phyloP scores from a whole-genome alignment of 129 eudicot species.

The Tagetes patula region DNA sequence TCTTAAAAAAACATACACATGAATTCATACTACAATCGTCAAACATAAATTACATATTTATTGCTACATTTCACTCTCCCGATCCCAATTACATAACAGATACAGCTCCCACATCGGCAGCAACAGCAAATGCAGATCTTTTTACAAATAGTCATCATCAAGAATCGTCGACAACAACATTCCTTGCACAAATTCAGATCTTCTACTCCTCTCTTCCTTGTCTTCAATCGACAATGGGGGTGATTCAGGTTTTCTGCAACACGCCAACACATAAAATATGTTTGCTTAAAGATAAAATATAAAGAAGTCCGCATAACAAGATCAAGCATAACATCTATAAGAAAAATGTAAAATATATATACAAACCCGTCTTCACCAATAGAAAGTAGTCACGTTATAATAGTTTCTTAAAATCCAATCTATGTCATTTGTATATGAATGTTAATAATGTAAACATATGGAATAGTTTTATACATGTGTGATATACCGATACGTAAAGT shows the following conservation, averaged over 20 bases:
- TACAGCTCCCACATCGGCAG: conserved; percentile 12
- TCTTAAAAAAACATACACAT: neutral
- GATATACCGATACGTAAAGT: too few species aligned
- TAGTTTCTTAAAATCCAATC: neutral
- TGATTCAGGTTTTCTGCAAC: conserved; percentile 50
- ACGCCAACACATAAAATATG: conserved; percentile 20
- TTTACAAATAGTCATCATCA: conserved; percentile 50
- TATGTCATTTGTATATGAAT: neutral
- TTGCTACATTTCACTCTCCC: conserved; percentile 23
- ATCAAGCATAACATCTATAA: neutral
- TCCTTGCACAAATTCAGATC: conserved; percentile 76
- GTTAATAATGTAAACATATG: neutral
- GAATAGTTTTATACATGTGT: neutral
- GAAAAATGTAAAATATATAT: neutral
- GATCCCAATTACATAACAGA: conserved; percentile 15
- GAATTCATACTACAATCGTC: conserved; percentile 9
- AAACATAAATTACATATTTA: conserved; percentile 30
- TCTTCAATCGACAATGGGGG: conserved; percentile 75
- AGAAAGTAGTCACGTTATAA: neutral
- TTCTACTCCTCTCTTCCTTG: conserved; percentile 78
- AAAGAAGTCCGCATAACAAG: neutral
- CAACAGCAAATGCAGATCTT: conserved; percentile 24
- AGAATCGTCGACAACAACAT: conserved; percentile 71
- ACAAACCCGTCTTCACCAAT: neutral
- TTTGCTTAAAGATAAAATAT: neutral